Evolutionary conservation across 352 stramenopile genomes (phyloP), one percentile per base, ranked within the genome.

Genomic region (Phytopythium mirpurense): DNA sequence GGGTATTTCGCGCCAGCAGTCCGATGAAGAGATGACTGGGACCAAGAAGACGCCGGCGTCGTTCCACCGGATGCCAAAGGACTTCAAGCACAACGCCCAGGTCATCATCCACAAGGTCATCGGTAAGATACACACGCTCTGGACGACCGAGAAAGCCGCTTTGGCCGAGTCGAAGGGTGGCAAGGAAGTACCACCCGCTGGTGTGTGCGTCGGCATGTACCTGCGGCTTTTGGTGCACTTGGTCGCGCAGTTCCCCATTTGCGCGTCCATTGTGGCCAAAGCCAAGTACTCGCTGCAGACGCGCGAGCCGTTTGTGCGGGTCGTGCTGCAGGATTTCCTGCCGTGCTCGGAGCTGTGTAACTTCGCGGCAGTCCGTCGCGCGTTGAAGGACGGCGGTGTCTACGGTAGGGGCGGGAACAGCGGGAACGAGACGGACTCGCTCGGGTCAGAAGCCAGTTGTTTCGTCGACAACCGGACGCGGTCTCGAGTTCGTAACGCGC

Each of bases 201-300:
- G 59, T 18, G 58, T 88, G 40, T 85, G 78, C 44, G 68, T 89
- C 11, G 81, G 80, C 5, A 74, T 76, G 36, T 93, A 89, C 37
- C 42, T 93, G 26, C 72, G 83, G 8, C 56, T 92, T 44, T 52
- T 95, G 19, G 79, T 86, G 23, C 78, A 93, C 56, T 54, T 95
- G 32, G 79, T 91, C 14, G 74, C 70, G 11, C 67, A 72, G 14
- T 93, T 92, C 31, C 83, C 82, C 16, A 65, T 72, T 6, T 89
- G 80, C 34, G 78, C 80, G 19, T 82, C 68, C 7, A 60, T 83
- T n/a, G 47, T 95, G n/a, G 71, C 72, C 9, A 87, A 89, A 48
- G 60, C 61, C 35, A 78, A 71, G 52, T 67, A 71, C 38, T 60
- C 67, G 50, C 24, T 37, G 31, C 58, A 69, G 29, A 59, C 65